These are phyloP conservation scores for Yamadazyma taylorii DNA, from an alignment of 1,139 yeast species.

Conservation along the genomic window DNA sequence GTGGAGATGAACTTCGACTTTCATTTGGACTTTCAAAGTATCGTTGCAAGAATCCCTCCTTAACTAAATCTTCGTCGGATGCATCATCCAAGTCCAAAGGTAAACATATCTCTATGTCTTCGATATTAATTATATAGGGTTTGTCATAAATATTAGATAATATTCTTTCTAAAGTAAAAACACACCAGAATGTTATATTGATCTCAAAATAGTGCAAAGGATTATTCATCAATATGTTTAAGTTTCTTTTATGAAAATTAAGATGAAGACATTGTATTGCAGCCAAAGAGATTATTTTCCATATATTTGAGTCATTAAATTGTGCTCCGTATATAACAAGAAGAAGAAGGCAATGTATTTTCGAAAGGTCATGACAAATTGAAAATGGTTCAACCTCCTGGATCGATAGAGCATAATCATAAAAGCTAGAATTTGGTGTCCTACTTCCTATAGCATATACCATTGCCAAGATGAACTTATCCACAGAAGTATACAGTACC, in stretches of 20 bases:
- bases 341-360: not conserved
- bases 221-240: slow-evolving; percentile 1
- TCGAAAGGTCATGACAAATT: not conserved
- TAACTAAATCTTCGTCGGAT: not conserved
- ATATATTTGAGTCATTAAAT: not conserved
- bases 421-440: not conserved
- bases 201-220: not conserved
- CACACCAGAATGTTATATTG: slow-evolving; percentile 1
- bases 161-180: slow-evolving; percentile 1
- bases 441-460: slow-evolving; percentile 2
- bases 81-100: slow-evolving; percentile 1
- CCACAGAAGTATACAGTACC: not conserved
- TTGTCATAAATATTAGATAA: slow-evolving; percentile 1
- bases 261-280: slow-evolving; percentile 1
- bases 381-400: not conserved
- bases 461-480: not conserved
- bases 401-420: not conserved
- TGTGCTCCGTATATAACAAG: not conserved
- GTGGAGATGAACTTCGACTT: slow-evolving; percentile 1
- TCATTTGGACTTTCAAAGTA: not conserved
- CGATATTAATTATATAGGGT: not conserved
- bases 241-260: slow-evolving; percentile 1
- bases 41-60: slow-evolving; percentile 1
- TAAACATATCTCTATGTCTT: not conserved
- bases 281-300: slow-evolving; percentile 1